phyloP scores from a whole-genome alignment of 257 asterid genomes.

The Capsicum baccatum region DNA sequence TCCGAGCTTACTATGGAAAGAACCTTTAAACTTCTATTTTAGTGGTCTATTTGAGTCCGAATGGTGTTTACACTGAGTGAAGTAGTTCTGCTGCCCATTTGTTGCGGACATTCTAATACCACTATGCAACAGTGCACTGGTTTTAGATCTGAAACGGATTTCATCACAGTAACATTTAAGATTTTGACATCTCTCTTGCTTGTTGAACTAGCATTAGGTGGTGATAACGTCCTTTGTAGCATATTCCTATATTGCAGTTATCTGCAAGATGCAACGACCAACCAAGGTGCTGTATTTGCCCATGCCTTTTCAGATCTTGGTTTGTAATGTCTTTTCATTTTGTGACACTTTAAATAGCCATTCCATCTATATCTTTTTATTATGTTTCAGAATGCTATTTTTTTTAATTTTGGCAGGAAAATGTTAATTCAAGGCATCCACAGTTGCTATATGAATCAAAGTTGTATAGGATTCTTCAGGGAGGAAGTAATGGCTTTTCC shows the following conservation, averaged over 20 bases:
- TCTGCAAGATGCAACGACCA: slow-evolving; percentile 8
- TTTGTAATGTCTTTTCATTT: slow-evolving; percentile 20
- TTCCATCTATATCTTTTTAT: not conserved
- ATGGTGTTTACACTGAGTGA: not conserved
- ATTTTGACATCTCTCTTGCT: not conserved
- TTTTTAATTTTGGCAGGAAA: slow-evolving; percentile 57
- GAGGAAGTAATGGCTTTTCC: slow-evolving; percentile 78
- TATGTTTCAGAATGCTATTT: slow-evolving; percentile 19
- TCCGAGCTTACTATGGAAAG: not conserved
- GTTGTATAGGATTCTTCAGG: slow-evolving; percentile 89
- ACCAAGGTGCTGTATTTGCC: not conserved
- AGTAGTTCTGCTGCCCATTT: not conserved
- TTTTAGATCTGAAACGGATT: slow-evolving; percentile 10
- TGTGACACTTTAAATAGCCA: slow-evolving; percentile 2
- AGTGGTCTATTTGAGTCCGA: not conserved
- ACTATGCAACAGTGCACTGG: not conserved
- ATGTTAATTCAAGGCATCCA: slow-evolving; percentile 93
- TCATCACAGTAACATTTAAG: not conserved
- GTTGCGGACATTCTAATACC: not conserved
- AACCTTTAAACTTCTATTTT: slow-evolving; percentile 9
- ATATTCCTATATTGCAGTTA: not conserved
- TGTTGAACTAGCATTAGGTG: not conserved
- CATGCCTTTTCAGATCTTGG: slow-evolving; percentile 10
- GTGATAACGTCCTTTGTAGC: not conserved
- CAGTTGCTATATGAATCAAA: slow-evolving; percentile 94